Evolutionary conservation across 352 stramenopile genomes (phyloP), one percentile per base, ranked within the genome.

Genomic region (Globisporangium acanthophoron): DNA sequence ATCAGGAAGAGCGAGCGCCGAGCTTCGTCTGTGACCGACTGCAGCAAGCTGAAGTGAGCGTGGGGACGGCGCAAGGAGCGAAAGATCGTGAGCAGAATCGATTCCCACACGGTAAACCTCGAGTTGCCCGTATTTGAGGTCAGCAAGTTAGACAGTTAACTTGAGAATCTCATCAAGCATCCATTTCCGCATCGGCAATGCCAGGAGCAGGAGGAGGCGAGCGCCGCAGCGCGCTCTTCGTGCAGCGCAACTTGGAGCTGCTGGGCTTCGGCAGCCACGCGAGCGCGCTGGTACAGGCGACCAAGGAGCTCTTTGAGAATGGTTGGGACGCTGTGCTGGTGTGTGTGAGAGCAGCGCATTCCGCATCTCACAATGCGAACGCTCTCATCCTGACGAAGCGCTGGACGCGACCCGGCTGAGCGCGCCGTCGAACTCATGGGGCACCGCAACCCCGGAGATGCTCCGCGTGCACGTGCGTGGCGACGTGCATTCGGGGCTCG

Each of bases 281-380:
- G 29, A 74, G 87, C 35, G 84, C 81, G 49, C 64, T 93, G 9
- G 72, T 92, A 15, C 84, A 93, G 62, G 71, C 76, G 11, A 76
- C 87, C 11, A 92, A 92, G 56, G 84, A 93, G 64, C 70, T 93
- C 49, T 89, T 92, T 27, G 84, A 93, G 59, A 93, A 93, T 58
- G 79, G 83, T 90, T 24, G 21, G 21, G 21, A 24, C 18, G 16
- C 3, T 48, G 20, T 44, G 35, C 35, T 24, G 21, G 21, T 24
- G 21, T 24, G 21, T 24, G 21, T 24, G 21, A 24, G 21, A 24
- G 21, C 21, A 24, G 21, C 21, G 21, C 21, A 24, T 24, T 24
- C 21, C 21, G 21, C 21, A 1, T 24, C 21, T 24, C 21, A 24
- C 21, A 24, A 24, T 24, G 21, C 21, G 3, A 35, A 35, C 3